Conservation (phyloP, 2,329 filamentous ascomycete species). For the Chaetomium olivaceum region DNA sequence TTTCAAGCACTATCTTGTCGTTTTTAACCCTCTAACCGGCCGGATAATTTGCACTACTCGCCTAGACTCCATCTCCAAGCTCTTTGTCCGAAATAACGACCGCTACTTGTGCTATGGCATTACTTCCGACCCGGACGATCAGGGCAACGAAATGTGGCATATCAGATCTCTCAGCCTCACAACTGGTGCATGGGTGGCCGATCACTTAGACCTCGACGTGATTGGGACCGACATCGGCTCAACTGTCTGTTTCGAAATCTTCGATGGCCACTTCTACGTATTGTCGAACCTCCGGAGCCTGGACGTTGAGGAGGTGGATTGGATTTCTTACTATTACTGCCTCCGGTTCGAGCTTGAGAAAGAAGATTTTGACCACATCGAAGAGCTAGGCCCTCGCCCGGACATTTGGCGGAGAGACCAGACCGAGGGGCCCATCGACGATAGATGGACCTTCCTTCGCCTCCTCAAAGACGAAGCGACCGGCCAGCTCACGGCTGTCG, state of each 20-base stretch:
- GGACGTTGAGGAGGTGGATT: constrained; percentile 63
- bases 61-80: constrained; percentile 51
- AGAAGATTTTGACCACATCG: constrained; percentile 42
- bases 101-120: constrained; percentile 67
- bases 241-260: constrained; percentile 70
- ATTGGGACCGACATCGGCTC: constrained; percentile 66
- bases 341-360: constrained; percentile 59
- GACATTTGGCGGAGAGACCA: constrained; percentile 67
- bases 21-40: constrained; percentile 46
- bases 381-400: constrained; percentile 44
- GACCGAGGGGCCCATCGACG: constrained; percentile 69
- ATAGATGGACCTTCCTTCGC: constrained; percentile 69
- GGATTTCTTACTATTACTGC: constrained; percentile 69
- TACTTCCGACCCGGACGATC: constrained; percentile 53
- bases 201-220: constrained; percentile 56
- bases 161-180: constrained; percentile 55
- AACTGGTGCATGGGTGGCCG: constrained; percentile 42
- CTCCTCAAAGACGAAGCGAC: constrained; percentile 61
- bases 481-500: constrained; percentile 61
- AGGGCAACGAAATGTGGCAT: constrained; percentile 64
- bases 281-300: constrained; percentile 66
- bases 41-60: constrained; percentile 45
- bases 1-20: constrained; percentile 53
- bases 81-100: constrained; percentile 68
- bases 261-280: constrained; percentile 66